Percentiles rank a stretch among this genome's conserved stretches.
phyloP scores from a whole-genome alignment of 768 basidiomycete species.

The Leucocoprinus birnbaumii region DNA sequence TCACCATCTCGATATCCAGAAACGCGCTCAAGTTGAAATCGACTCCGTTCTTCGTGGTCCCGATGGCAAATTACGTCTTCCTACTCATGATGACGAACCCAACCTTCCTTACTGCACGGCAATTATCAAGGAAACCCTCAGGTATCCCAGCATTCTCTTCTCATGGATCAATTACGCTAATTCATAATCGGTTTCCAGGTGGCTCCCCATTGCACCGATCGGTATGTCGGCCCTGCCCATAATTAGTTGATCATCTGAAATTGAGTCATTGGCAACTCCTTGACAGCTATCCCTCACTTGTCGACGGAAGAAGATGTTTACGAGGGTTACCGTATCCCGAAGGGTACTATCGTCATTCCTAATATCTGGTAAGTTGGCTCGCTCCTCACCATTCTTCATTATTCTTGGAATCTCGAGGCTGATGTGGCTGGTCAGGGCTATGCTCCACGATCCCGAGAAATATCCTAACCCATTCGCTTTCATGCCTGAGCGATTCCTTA shows the following conservation, averaged over 20 bases:
- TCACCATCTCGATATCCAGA: slow-evolving; percentile 33
- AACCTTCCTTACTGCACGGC: slow-evolving; percentile 33
- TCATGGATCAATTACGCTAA: background rate
- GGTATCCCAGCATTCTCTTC: slow-evolving; percentile 4
- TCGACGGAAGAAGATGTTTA: slow-evolving; percentile 35
- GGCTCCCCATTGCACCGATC: slow-evolving; percentile 24
- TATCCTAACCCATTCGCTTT: slow-evolving; percentile 46
- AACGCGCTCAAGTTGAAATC: slow-evolving; percentile 29
- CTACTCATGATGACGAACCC: slow-evolving; percentile 28
- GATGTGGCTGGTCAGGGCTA: slow-evolving; percentile 26
- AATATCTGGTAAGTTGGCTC: slow-evolving; percentile 24
- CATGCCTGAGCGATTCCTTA: slow-evolving; percentile 46
- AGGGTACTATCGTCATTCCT: slow-evolving; percentile 27
- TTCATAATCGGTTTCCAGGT: slow-evolving; percentile 11
- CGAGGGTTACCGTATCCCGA: slow-evolving; percentile 37
- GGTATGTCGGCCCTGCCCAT: slow-evolving; percentile 15
- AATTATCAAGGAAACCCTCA: slow-evolving; percentile 29
- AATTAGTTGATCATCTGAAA: background rate
- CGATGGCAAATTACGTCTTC: slow-evolving; percentile 26
- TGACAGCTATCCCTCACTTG: slow-evolving; percentile 22
- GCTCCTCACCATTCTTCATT: background rate
- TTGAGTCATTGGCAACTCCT: background rate
- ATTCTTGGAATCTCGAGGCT: background rate
- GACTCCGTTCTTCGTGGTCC: slow-evolving; percentile 30
- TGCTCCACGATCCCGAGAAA: slow-evolving; percentile 33